These are phyloP conservation scores for Akebia trifoliata DNA, from an alignment of 164 flowering plant genomes.

Conservation along the genomic window DNA sequence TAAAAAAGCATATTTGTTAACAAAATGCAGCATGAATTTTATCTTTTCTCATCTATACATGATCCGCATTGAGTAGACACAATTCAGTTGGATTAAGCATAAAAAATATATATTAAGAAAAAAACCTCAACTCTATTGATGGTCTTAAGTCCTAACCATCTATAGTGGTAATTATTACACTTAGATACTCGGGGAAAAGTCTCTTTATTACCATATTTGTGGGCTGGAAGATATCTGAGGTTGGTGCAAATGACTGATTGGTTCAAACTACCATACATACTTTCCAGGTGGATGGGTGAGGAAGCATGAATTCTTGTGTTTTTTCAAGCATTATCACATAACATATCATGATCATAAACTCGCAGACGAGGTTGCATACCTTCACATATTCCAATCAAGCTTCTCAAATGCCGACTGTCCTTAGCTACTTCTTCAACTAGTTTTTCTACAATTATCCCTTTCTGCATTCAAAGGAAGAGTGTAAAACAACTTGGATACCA, in stretches of 20 bases:
- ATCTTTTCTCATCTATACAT: neutral
- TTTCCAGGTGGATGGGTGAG: slow-evolving; percentile 1
- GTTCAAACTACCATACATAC: neutral
- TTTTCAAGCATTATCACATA: neutral
- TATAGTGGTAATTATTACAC: neutral
- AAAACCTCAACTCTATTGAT: neutral
- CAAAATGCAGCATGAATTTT: neutral
- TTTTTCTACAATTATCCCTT: slow-evolving; percentile 79
- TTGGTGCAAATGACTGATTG: neutral
- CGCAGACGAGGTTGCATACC: slow-evolving; percentile 28
- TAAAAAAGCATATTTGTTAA: neutral
- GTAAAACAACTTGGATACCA: neutral
- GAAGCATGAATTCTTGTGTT: neutral
- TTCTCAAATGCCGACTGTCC: slow-evolving; percentile 49
- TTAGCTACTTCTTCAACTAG: slow-evolving; percentile 55
- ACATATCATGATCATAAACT: neutral
- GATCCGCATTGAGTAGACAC: neutral
- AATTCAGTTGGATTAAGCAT: neutral
- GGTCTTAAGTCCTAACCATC: no score
- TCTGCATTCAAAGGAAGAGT: slow-evolving; percentile 31
- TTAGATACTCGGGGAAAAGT: neutral
- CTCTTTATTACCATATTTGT: no score
- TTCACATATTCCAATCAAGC: slow-evolving; percentile 67
- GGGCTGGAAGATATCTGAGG: neutral
- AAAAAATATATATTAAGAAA: no score